These are phyloP conservation scores for Elaeis guineensis DNA, from an alignment of 176 grass and related monocot genomes.

Conservation along the genomic window DNA sequence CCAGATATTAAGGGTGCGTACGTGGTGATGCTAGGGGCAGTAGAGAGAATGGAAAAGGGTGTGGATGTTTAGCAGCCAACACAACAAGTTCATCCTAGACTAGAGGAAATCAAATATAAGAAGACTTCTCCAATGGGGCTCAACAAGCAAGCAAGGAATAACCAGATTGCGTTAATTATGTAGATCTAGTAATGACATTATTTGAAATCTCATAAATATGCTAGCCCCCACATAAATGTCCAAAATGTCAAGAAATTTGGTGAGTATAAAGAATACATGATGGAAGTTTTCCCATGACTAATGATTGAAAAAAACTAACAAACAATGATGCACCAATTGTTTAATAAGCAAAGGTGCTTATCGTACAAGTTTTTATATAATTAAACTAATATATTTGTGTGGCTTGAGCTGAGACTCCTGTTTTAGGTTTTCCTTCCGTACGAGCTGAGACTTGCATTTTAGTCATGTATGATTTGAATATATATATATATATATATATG, in stretches of 20 bases:
- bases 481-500: too few relatives aligned
- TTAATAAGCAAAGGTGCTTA: conserved; percentile 5
- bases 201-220: too few relatives aligned
- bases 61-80: background rate
- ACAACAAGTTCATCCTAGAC: background rate
- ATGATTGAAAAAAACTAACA: conserved; percentile 1
- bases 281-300: too few relatives aligned
- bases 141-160: too few relatives aligned
- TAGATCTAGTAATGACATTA: too few relatives aligned
- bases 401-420: background rate
- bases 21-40: background rate
- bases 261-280: too few relatives aligned
- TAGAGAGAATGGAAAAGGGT: background rate
- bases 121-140: background rate
- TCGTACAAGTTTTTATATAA: conserved; percentile 2
- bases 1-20: conserved; percentile 1
- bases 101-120: background rate
- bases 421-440: background rate
- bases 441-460: too few relatives aligned
- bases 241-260: too few relatives aligned
- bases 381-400: background rate
- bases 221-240: too few relatives aligned
- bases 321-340: conserved; percentile 1
- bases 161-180: too few relatives aligned
- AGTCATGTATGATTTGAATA: too few relatives aligned